These are phyloP conservation scores for Entophlyctis luteolus DNA, from an alignment of 192 early-diverging fungal species.

Conservation along the genomic window DNA sequence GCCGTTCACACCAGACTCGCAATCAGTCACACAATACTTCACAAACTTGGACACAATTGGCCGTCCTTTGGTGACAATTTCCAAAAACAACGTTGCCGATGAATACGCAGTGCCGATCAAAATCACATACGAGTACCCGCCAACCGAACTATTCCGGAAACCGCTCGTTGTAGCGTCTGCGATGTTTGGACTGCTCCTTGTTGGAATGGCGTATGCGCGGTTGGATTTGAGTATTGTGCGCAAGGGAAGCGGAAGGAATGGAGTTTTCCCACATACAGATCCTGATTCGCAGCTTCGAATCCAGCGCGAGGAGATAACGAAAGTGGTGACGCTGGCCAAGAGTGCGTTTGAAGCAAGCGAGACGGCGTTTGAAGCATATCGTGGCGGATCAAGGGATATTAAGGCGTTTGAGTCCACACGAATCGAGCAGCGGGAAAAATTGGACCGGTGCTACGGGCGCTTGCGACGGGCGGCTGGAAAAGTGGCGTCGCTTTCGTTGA, in stretches of 20 bases:
- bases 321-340: background rate
- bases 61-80: conserved; percentile 71
- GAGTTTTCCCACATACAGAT: background rate
- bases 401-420: background rate
- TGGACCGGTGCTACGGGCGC: conserved; percentile 17
- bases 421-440: conserved; percentile 11
- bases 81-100: conserved; percentile 68
- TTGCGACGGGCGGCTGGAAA: conserved; percentile 15
- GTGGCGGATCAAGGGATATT: background rate
- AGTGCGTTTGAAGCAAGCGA: background rate
- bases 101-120: conserved; percentile 48
- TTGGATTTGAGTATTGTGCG: conserved; percentile 42
- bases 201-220: conserved; percentile 37
- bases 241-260: background rate
- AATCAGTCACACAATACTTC: conserved; percentile 50
- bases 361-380: background rate
- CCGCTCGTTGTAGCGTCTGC: conserved; percentile 37
- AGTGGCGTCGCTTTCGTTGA: background rate
- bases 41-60: conserved; percentile 91
- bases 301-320: conserved; percentile 7
- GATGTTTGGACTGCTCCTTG: conserved; percentile 39
- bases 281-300: background rate
- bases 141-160: conserved; percentile 34
- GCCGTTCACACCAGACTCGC: conserved; percentile 59
- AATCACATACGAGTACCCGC: conserved; percentile 44